Conservation (phyloP, 108 stramenopile genomes). For the Chaetoceros muelleri region DNA sequence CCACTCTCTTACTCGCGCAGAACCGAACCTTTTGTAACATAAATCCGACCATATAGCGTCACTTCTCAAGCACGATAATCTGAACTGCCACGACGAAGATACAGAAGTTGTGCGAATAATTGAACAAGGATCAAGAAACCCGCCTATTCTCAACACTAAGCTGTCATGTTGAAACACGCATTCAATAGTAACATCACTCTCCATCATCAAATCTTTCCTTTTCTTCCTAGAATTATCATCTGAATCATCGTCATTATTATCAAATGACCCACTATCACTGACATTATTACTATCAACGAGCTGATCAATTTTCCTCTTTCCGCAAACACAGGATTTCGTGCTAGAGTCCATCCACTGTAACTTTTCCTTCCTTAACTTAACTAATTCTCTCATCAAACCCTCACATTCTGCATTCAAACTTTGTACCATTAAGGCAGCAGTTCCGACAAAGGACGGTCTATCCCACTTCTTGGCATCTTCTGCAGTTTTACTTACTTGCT, state of each 20-base stretch:
- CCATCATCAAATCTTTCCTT: slow-evolving; percentile 3
- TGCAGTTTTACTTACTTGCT: slow-evolving; percentile 36
- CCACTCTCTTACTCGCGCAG: slow-evolving; percentile 56
- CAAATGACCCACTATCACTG: background rate
- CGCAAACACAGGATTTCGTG: background rate
- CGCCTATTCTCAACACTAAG: slow-evolving; percentile 17
- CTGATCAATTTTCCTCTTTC: background rate
- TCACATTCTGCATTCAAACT: slow-evolving; percentile 73
- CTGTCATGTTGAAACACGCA: background rate
- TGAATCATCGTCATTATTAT: background rate
- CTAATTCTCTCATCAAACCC: slow-evolving; percentile 56
- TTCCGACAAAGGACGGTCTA: slow-evolving; percentile 68
- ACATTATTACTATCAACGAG: background rate
- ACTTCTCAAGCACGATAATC: slow-evolving; percentile 22
- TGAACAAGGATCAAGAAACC: slow-evolving; percentile 52
- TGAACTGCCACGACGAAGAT: slow-evolving; percentile 28
- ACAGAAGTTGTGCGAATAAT: slow-evolving; percentile 33
- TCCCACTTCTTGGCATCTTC: slow-evolving; percentile 79
- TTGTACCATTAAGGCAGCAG: slow-evolving; percentile 61
- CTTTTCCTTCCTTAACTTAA: slow-evolving; percentile 19
- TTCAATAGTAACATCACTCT: background rate
- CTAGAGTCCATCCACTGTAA: slow-evolving; percentile 3
- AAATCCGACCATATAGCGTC: slow-evolving; percentile 44
- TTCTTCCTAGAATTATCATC: slow-evolving; percentile 3
- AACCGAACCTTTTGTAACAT: slow-evolving; percentile 55